phyloP scores from a whole-genome alignment of 495 filamentous ascomycete genomes.

The Aspergillus olivimuriae region DNA sequence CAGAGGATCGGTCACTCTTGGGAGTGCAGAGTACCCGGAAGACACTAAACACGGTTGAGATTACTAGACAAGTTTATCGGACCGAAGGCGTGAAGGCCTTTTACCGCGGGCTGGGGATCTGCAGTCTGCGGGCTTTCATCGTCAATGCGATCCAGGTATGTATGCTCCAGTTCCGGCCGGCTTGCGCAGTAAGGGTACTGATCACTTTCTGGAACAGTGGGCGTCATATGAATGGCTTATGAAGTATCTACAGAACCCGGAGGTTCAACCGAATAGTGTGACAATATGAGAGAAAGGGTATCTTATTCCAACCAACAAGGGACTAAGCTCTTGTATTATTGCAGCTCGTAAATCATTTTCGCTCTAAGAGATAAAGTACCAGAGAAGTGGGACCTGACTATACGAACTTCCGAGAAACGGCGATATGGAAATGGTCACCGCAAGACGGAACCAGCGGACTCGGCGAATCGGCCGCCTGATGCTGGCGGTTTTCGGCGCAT shows the following conservation, averaged over 20 bases:
- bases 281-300: neutral
- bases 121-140: constrained; percentile 75
- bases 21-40: constrained; percentile 10
- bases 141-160: constrained; percentile 67
- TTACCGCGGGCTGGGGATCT: constrained; percentile 71
- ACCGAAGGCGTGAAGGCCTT: constrained; percentile 61
- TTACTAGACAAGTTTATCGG: constrained; percentile 57
- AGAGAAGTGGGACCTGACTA: constrained; percentile 16
- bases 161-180: too few species aligned
- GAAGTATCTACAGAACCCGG: constrained; percentile 29
- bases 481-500: constrained; percentile 32
- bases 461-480: constrained; percentile 4
- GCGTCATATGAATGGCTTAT: constrained; percentile 82
- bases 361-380: constrained; percentile 9
- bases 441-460: constrained; percentile 24
- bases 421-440: constrained; percentile 19
- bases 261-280: constrained; percentile 3
- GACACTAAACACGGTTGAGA: constrained; percentile 49
- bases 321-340: constrained; percentile 5
- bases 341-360: constrained; percentile 24
- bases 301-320: neutral
- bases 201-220: constrained; percentile 67
- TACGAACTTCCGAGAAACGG: constrained; percentile 27
- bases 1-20: constrained; percentile 22
- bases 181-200: too few species aligned